Evolutionary conservation across 2,329 filamentous ascomycete genomes (phyloP).

Genomic region (Clonostachys solani): DNA sequence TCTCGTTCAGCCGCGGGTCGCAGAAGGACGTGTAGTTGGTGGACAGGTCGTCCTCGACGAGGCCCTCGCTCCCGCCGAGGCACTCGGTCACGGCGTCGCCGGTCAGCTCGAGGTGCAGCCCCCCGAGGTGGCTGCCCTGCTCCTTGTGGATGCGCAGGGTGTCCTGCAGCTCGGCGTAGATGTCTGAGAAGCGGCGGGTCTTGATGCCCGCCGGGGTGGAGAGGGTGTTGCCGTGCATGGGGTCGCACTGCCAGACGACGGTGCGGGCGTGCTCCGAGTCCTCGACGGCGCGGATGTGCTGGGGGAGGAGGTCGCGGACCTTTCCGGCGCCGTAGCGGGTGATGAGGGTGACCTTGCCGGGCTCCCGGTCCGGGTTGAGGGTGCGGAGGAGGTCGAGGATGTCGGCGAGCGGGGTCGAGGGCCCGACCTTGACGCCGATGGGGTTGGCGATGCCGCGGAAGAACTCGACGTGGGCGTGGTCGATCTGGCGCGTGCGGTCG

Average conservation of each 20-base stretch:
- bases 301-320: slow-evolving; percentile 71
- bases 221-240: slow-evolving; percentile 86
- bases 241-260: slow-evolving; percentile 97
- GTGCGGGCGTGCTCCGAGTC: slow-evolving; percentile 60
- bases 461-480: slow-evolving; percentile 94
- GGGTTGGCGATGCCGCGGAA: slow-evolving; percentile 96
- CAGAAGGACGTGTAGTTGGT: slow-evolving; percentile 95
- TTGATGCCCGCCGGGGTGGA: slow-evolving; percentile 77
- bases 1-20: slow-evolving; percentile 93
- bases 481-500: slow-evolving; percentile 89
- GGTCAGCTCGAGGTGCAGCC: slow-evolving; percentile 91
- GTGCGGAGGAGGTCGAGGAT: slow-evolving; percentile 75
- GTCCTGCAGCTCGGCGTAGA: slow-evolving; percentile 80
- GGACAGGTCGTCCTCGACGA: slow-evolving; percentile 83
- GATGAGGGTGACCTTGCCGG: slow-evolving; percentile 93
- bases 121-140: slow-evolving; percentile 81
- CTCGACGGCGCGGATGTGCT: slow-evolving; percentile 86
- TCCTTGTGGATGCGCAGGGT: slow-evolving; percentile 82
- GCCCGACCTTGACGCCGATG: slow-evolving; percentile 93
- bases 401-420: slow-evolving; percentile 73
- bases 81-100: slow-evolving; percentile 97
- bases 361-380: slow-evolving; percentile 77
- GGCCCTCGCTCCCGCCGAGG: slow-evolving; percentile 79
- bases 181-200: slow-evolving; percentile 86
- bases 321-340: slow-evolving; percentile 85